A percentile compares a stretch with the other conserved stretches of the same genome.
phyloP scores from a whole-genome alignment of 805 yeast species.

The Sugiyamaella americana region DNA sequence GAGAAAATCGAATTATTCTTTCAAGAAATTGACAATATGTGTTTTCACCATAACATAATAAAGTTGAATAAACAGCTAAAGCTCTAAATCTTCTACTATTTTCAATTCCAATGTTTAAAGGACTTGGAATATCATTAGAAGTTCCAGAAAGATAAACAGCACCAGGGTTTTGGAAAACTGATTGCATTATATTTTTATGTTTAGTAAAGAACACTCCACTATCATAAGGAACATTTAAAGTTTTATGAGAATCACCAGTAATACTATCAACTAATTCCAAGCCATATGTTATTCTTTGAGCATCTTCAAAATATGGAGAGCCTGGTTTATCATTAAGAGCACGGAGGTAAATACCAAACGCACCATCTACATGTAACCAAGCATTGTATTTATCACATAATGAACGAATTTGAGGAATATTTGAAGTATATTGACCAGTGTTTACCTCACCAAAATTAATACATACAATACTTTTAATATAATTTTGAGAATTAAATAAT shows the following conservation, averaged over 20 bases:
- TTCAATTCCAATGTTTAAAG: constrained; percentile 21
- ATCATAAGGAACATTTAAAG: constrained; percentile 25
- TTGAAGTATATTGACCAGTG: constrained; percentile 20
- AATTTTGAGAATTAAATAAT: not conserved
- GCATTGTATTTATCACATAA: constrained; percentile 21
- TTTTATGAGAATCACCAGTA: constrained; percentile 24
- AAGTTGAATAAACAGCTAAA: constrained; percentile 20
- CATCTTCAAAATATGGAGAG: constrained; percentile 9
- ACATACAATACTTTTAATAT: constrained; percentile 16
- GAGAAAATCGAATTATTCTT: constrained; percentile 12
- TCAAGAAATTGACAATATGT: constrained; percentile 19
- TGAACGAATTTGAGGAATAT: constrained; percentile 11
- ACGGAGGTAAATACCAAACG: constrained; percentile 21
- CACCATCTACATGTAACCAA: constrained; percentile 26
- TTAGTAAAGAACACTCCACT: constrained; percentile 19
- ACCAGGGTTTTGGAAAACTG: constrained; percentile 20
- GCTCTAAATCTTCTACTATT: constrained; percentile 23
- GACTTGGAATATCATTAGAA: constrained; percentile 3
- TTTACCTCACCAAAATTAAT: constrained; percentile 23
- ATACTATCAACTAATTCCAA: constrained; percentile 23
- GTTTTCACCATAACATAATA: constrained; percentile 19
- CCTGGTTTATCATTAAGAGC: constrained; percentile 4
- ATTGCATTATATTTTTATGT: constrained; percentile 6
- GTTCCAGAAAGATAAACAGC: constrained; percentile 19
- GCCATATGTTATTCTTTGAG: constrained; percentile 12